Evolutionary conservation across 2,329 filamentous ascomycete species (phyloP).

Genomic region (Ophiostoma perfectum): DNA sequence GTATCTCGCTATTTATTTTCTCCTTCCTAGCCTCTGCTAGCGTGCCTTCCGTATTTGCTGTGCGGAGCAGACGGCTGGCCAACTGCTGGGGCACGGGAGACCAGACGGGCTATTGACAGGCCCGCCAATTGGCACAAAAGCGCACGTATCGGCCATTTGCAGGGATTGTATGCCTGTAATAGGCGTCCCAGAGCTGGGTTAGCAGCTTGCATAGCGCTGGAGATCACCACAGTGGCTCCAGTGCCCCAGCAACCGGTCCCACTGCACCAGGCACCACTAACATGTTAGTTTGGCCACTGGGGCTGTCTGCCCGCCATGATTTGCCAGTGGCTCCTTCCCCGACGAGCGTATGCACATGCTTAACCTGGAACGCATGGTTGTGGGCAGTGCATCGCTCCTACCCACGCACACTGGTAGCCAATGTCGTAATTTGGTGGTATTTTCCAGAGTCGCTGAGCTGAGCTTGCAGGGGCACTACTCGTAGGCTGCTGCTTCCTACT

Average conservation of each 20-base stretch:
- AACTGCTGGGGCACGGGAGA: conserved; percentile 1
- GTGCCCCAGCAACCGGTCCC: background rate
- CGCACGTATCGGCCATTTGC: conserved; percentile 3
- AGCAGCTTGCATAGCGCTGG: background rate
- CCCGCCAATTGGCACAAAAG: background rate
- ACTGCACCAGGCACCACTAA: conserved; percentile 5
- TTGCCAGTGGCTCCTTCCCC: conserved; percentile 17
- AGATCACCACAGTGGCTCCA: background rate
- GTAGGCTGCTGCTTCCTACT: background rate
- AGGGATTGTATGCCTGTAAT: background rate
- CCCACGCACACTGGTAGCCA: background rate
- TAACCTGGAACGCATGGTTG: too few relatives aligned
- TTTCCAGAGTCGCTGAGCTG: background rate
- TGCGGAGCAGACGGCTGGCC: background rate
- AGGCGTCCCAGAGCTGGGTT: background rate
- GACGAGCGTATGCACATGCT: background rate
- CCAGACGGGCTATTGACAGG: background rate
- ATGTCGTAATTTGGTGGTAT: background rate
- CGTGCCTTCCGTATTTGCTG: background rate
- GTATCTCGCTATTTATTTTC: background rate
- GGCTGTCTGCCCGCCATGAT: conserved; percentile 1
- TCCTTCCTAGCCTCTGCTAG: background rate
- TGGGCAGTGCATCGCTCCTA: background rate
- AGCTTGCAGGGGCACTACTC: background rate
- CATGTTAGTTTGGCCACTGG: background rate